Base-by-base conservation (phyloP, 2,329 filamentous ascomycete species). In the Xylaria sp. region DNA sequence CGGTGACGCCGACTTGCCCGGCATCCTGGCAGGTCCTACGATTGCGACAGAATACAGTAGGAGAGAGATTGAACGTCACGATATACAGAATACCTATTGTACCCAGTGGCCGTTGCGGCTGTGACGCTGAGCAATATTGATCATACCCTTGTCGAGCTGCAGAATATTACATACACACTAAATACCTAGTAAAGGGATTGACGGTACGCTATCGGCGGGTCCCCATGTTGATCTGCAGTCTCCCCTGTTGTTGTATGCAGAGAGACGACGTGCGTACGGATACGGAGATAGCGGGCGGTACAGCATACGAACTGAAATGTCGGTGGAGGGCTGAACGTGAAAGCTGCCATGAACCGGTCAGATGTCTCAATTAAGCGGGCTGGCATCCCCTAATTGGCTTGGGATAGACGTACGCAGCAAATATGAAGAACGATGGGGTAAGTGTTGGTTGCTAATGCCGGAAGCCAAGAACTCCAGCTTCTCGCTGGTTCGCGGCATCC, bases 101-200 rank as follows among this genome's bases (percentile, higher is more conserved):
- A 24, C 34, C 32, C n/a, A 14, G 11, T 51, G 9, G 19, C 51
- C 57, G 39, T 65, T 45, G 57, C 30, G 45, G 50, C 4, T 63
- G 57, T 36, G 19, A 55, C 36, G 53, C 39, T 60, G 32, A 51
- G 36, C 27, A 36, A 55, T 60, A 60, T 64, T 64, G 30, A 48
- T 30, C 30, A n/a, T 60, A 50, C 48, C 65, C 60, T 64, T 67
- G 65, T 50, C 60, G 32, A 60, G 48, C 65, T 60, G 34, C 21
- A 50, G 47, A 27, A 62, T 51, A 27, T 57, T 42, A 21, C 27
- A 14, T 36, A 53, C 47, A 14, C 11, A 30, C 30, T 11, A 9
- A 14, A 24, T 30, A 47, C 30, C 51, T 64, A 51, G 64, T 48
- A 34, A 55, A 27, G 21, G 34, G 59, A 47, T 55, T 36, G 17